A percentile compares a stretch with the other conserved stretches of the same genome.
phyloP scores from a whole-genome alignment of 441 rosid genomes.

The Lepidium campestre region DNA sequence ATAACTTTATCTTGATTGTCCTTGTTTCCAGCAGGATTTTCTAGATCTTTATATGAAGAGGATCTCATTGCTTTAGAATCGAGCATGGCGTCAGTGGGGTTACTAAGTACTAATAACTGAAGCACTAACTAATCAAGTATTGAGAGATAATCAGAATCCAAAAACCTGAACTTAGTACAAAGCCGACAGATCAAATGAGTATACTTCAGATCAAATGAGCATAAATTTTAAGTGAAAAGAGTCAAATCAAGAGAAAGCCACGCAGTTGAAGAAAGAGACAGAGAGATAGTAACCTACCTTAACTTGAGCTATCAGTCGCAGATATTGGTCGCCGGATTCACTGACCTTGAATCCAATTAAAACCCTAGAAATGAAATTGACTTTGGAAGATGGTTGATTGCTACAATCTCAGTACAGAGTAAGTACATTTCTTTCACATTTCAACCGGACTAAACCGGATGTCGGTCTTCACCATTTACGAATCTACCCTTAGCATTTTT shows the following conservation, averaged over 20 bases:
- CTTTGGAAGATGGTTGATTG: conserved; percentile 28
- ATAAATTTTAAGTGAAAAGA: not conserved
- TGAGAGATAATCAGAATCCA: not conserved
- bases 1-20: not conserved
- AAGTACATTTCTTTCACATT: not conserved
- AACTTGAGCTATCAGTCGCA: conserved; percentile 7
- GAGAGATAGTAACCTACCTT: conserved; percentile 8
- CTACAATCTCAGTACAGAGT: conserved; percentile 4
- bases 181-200: not conserved
- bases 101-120: not conserved
- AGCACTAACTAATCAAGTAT: not conserved
- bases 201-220: not conserved
- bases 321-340: conserved; percentile 22
- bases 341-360: conserved; percentile 22
- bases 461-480: not conserved
- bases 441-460: conserved; percentile 24
- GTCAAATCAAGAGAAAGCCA: conserved; percentile 7
- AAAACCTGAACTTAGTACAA: not conserved
- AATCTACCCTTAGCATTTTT: not conserved
- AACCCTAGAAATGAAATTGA: conserved; percentile 35
- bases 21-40: not conserved
- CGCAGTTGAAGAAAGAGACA: not conserved
- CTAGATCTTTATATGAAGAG: not conserved
- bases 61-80: not conserved
- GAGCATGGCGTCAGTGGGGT: not conserved